Conservation (phyloP, 768 basidiomycete species). For the Megacollybia marginata region DNA sequence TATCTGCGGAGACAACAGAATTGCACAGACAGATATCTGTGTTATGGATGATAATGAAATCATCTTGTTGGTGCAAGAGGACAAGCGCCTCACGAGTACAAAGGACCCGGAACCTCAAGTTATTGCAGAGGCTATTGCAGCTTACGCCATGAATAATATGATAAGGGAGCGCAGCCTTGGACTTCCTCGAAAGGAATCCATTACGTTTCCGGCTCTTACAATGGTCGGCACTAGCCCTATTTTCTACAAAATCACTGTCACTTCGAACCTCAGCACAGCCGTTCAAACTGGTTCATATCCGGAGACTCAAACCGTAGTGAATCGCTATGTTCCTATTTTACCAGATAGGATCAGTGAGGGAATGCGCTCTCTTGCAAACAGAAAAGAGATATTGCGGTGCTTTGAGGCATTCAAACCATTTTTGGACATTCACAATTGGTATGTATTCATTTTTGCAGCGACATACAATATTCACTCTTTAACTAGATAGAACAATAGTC, state of each 20-base stretch:
- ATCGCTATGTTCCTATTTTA: neutral
- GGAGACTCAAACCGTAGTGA: neutral
- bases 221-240: conserved; percentile 3
- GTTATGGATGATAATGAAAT: conserved; percentile 15
- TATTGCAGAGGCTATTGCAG: conserved; percentile 21
- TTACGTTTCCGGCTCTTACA: conserved; percentile 13
- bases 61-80: conserved; percentile 16
- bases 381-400: conserved; percentile 12
- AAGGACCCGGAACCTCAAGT: conserved; percentile 23
- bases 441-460: too few relatives aligned
- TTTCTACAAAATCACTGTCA: neutral
- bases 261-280: neutral
- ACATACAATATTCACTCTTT: too few relatives aligned
- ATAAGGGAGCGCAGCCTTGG: conserved; percentile 10
- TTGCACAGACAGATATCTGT: conserved; percentile 17
- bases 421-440: too few relatives aligned
- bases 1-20: conserved; percentile 13
- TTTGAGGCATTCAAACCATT: conserved; percentile 12
- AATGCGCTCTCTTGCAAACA: conserved; percentile 8
- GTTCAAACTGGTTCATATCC: neutral
- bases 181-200: conserved; percentile 8
- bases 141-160: conserved; percentile 16
- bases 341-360: neutral
- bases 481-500: too few relatives aligned
- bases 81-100: conserved; percentile 10